Evolutionary conservation across 1,139 yeast genomes (phyloP).

Genomic region (Kodamaea arcana): DNA sequence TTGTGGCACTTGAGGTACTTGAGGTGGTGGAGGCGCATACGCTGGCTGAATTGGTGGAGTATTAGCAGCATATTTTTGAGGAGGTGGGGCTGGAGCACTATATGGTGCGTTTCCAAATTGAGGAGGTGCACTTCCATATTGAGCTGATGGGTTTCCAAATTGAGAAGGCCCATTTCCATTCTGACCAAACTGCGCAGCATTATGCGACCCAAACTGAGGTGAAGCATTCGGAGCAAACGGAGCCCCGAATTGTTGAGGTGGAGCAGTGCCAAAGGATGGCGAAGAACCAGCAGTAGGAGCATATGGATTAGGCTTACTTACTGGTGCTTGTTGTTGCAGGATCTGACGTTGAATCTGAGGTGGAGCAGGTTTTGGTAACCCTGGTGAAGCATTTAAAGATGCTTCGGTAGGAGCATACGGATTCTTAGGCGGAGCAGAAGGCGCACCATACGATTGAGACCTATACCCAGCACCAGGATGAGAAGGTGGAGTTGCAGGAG

Average conservation of each 20-base stretch:
- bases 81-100: conserved; percentile 12
- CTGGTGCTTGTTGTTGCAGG: conserved; percentile 1
- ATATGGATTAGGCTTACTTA: conserved; percentile 5
- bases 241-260: conserved; percentile 14
- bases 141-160: too few relatives aligned
- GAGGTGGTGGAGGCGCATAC: conserved; percentile 14
- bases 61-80: conserved; percentile 13
- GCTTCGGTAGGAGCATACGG: conserved; percentile 37
- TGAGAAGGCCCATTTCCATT: not conserved
- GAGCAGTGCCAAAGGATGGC: conserved; percentile 8
- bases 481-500: conserved; percentile 9
- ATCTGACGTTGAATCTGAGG: conserved; percentile 8
- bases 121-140: not conserved
- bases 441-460: conserved; percentile 3
- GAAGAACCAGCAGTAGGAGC: conserved; percentile 12
- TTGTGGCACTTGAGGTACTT: conserved; percentile 15
- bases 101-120: too few relatives aligned
- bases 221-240: conserved; percentile 9
- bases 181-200: not conserved
- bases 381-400: conserved; percentile 11
- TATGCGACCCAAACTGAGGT: not conserved
- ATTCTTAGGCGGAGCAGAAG: conserved; percentile 29
- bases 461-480: conserved; percentile 8
- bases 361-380: conserved; percentile 11
- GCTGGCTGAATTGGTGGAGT: conserved; percentile 10